Percentiles rank a stretch among this genome's conserved stretches.
These are phyloP conservation scores for Aspergillus amoenus DNA, from an alignment of 2,329 filamentous ascomycete genomes.

Conservation along the genomic window DNA sequence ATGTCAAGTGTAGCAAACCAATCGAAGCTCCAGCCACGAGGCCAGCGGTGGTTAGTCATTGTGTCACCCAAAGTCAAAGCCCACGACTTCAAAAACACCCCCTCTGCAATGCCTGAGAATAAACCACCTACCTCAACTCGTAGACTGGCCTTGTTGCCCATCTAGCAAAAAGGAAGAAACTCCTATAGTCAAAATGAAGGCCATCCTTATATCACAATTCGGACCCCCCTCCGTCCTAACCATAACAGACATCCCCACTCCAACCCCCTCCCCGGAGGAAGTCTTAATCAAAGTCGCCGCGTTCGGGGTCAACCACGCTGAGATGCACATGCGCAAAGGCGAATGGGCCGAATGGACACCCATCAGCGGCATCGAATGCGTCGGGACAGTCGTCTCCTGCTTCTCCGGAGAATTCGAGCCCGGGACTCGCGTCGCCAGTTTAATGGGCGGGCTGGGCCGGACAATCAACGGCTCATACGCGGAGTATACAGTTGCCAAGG, in stretches of 20 bases:
- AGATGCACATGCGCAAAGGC: constrained; percentile 13
- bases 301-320: constrained; percentile 12
- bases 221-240: constrained; percentile 1
- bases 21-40: neutral
- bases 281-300: constrained; percentile 8
- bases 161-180: neutral
- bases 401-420: constrained; percentile 32
- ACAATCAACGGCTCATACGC: constrained; percentile 42
- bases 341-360: constrained; percentile 13
- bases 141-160: neutral
- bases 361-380: constrained; percentile 29
- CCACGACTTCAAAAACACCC: neutral
- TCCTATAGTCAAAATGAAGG: neutral
- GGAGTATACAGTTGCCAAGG: constrained; percentile 36
- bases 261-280: neutral
- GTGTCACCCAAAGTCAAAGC: neutral
- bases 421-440: constrained; percentile 36
- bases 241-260: constrained; percentile 6
- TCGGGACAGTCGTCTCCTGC: constrained; percentile 41
- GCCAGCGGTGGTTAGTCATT: neutral
- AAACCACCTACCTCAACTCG: neutral
- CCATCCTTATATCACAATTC: constrained; percentile 6
- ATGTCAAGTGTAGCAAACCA: neutral
- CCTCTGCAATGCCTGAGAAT: neutral
- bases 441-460: constrained; percentile 48